phyloP scores from a whole-genome alignment of 2,329 filamentous ascomycete genomes.

The Chalaropsis ovoidea region DNA sequence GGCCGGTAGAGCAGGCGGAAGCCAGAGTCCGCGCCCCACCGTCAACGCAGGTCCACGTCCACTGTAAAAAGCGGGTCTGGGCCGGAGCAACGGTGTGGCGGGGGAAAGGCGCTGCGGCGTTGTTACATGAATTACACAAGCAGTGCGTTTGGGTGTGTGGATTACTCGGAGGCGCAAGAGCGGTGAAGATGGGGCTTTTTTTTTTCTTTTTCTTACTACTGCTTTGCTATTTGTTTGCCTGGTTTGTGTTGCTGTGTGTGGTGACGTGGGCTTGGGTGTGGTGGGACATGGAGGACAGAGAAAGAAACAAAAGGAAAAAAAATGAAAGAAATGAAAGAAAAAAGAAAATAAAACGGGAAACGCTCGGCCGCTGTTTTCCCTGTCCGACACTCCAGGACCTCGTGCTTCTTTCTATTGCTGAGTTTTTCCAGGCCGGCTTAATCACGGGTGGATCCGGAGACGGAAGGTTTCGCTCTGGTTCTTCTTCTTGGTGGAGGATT shows the following conservation, averaged over 20 bases:
- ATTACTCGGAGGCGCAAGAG: no score
- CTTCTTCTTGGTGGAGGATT: no score
- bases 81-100: not conserved
- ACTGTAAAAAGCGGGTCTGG: not conserved
- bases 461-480: not conserved
- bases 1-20: not conserved
- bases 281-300: no score
- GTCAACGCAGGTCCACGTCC: not conserved
- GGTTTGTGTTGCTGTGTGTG: no score
- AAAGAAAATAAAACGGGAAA: not conserved
- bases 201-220: not conserved
- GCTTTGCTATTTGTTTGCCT: not conserved
- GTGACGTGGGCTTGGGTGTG: no score
- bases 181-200: not conserved
- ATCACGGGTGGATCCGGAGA: not conserved
- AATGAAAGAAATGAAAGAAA: no score
- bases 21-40: not conserved
- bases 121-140: no score
- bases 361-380: not conserved
- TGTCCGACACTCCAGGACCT: not conserved
- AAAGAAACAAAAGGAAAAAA: not conserved
- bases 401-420: not conserved
- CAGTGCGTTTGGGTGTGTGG: no score
- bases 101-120: not conserved
- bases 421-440: not conserved